A percentile compares a stretch with the other conserved stretches of the same genome.
These are phyloP conservation scores for Protomyces pachydermus DNA, from an alignment of 1,139 yeast species.

Conservation along the genomic window DNA sequence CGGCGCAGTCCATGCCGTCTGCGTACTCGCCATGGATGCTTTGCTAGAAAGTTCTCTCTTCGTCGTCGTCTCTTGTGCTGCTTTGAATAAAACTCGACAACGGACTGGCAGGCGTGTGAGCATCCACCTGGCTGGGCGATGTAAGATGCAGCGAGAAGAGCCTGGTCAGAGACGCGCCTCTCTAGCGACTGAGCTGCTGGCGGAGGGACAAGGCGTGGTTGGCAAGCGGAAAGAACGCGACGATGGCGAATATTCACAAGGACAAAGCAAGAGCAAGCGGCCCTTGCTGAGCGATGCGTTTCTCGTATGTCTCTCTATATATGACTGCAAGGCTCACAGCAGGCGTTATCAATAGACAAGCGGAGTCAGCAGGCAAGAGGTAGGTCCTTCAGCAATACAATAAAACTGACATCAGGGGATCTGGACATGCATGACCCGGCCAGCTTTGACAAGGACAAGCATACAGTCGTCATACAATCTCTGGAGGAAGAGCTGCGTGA, in stretches of 20 bases:
- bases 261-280: neutral
- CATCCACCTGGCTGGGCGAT: neutral
- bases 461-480: conserved; percentile 22
- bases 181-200: too few relatives aligned
- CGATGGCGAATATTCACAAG: neutral
- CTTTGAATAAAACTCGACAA: neutral
- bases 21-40: neutral
- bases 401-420: neutral
- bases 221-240: conserved; percentile 7
- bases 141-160: neutral
- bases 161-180: neutral
- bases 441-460: conserved; percentile 25
- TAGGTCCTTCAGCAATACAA: neutral
- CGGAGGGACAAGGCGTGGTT: neutral
- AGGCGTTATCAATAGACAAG: neutral
- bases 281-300: conserved; percentile 17
- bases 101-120: neutral
- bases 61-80: neutral
- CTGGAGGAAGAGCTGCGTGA: conserved; percentile 20
- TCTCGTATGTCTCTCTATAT: neutral
- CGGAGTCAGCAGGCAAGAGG: neutral
- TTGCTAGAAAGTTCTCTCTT: neutral
- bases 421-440: conserved; percentile 10
- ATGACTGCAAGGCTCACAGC: neutral
- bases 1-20: neutral